Conservation (phyloP, 805 yeast species). For the Lachancea lanzarotensis region DNA sequence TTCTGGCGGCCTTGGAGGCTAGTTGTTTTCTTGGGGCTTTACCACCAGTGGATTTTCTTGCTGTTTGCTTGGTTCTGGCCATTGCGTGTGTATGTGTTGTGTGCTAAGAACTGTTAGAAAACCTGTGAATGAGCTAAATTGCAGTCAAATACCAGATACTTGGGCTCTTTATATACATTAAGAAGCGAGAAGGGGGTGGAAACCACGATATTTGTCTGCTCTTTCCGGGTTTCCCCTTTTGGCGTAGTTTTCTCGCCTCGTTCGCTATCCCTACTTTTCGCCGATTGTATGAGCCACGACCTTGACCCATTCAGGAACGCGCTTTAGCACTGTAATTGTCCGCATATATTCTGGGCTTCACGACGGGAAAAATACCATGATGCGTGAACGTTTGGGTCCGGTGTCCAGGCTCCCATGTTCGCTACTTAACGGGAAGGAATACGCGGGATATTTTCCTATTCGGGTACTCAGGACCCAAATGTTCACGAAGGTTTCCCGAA, state of each 20-base stretch:
- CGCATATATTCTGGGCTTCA: neutral
- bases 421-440: neutral
- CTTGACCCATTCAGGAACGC: neutral
- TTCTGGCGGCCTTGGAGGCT: constrained; percentile 90
- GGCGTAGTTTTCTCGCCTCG: too few species aligned
- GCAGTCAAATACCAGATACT: too few species aligned
- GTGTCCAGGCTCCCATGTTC: neutral
- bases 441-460: neutral
- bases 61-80: constrained; percentile 94
- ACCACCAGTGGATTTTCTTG: constrained; percentile 94
- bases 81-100: constrained; percentile 18
- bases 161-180: neutral
- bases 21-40: constrained; percentile 92
- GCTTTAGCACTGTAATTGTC: neutral
- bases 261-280: neutral
- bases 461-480: neutral
- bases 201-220: too few species aligned
- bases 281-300: neutral
- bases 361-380: neutral
- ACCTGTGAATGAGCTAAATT: too few species aligned
- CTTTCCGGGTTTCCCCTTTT: too few species aligned
- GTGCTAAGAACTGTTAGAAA: neutral
- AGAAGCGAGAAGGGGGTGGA: too few species aligned
- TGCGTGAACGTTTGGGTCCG: constrained; percentile 5
- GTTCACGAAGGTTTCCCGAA: neutral